Evolutionary conservation across 495 filamentous ascomycete species (phyloP).

Genomic region (Hyaloscypha bicolor): DNA sequence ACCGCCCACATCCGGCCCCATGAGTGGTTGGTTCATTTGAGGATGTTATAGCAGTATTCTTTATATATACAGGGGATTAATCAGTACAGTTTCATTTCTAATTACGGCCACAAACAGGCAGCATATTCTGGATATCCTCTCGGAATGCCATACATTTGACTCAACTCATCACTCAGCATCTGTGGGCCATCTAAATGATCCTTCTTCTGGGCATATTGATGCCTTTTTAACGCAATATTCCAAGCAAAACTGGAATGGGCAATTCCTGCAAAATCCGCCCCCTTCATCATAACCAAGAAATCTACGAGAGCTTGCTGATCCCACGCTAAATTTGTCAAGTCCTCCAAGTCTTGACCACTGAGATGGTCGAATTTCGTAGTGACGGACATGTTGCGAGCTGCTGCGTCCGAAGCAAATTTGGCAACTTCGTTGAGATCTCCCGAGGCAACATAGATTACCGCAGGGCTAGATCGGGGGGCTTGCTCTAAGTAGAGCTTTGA

Average conservation of each 20-base stretch:
- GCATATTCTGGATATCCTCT: conserved; percentile 20
- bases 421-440: conserved; percentile 9
- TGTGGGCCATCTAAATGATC: conserved; percentile 2
- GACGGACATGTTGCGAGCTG: conserved; percentile 4
- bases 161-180: conserved; percentile 23
- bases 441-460: conserved; percentile 16
- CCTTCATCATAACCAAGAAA: conserved; percentile 28
- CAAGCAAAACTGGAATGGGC: conserved; percentile 30
- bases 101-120: conserved; percentile 13
- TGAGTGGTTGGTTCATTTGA: too few species aligned
- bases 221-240: conserved; percentile 31
- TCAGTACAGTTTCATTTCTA: too few species aligned
- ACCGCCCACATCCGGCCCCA: too few species aligned
- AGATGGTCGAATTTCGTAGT: conserved; percentile 25
- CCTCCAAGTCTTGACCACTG: conserved; percentile 16
- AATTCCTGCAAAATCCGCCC: conserved; percentile 25
- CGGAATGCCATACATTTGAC: conserved; percentile 11
- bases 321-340: conserved; percentile 14
- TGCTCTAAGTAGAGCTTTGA: conserved; percentile 15
- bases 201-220: conserved; percentile 6
- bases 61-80: too few species aligned
- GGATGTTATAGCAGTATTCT: too few species aligned
- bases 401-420: conserved; percentile 1
- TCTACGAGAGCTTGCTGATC: conserved; percentile 32
- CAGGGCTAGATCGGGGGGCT: neutral